Evolutionary conservation across 257 asterid genomes (phyloP).

Genomic region (Nicotiana paniculata): DNA sequence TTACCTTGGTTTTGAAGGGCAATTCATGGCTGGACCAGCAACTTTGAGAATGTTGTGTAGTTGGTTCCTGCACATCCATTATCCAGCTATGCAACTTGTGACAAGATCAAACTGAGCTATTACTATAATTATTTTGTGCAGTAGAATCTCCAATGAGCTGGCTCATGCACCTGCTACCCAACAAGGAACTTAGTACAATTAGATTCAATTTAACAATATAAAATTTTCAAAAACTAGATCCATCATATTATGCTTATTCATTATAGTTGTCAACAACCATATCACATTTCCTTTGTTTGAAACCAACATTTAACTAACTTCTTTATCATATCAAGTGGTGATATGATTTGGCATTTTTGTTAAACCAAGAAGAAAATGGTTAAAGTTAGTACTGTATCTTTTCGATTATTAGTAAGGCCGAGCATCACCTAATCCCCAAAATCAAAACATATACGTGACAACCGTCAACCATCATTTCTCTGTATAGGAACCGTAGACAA

Average conservation of each 20-base stretch:
- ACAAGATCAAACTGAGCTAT: background rate
- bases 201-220: background rate
- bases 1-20: background rate
- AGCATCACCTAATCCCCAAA: background rate
- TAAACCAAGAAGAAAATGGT: background rate
- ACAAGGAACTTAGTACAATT: background rate
- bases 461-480: background rate
- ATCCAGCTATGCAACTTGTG: background rate
- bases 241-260: background rate
- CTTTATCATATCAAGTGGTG: background rate
- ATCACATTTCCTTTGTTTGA: background rate
- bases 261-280: background rate
- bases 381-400: background rate
- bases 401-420: background rate
- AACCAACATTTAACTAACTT: background rate
- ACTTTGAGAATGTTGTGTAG: background rate
- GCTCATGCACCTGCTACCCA: background rate
- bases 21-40: background rate
- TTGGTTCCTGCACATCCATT: background rate
- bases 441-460: background rate
- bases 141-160: slow-evolving; percentile 3
- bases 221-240: background rate
- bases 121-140: background rate
- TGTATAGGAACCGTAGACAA: background rate
- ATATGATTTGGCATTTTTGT: background rate